These are phyloP conservation scores for Ulvella scutata DNA, from an alignment of 139 green algal species.

Conservation along the genomic window DNA sequence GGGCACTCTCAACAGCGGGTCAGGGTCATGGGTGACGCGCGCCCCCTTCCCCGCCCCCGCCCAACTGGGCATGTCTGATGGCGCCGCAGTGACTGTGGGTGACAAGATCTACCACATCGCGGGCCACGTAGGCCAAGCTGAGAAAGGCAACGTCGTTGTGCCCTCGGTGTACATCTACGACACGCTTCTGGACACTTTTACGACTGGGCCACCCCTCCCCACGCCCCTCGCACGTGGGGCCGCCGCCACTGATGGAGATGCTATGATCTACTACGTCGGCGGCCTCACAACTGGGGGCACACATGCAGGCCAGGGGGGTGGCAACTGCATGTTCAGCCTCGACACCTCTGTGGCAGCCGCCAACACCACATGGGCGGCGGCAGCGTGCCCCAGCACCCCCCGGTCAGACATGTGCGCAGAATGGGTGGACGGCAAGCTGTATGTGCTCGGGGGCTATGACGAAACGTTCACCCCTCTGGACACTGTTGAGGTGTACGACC, in stretches of 20 bases:
- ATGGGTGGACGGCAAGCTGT: constrained; percentile 19
- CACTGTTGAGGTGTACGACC: constrained; percentile 5
- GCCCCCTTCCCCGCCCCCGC: not conserved
- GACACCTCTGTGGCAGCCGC: not conserved
- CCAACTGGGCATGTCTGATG: not conserved
- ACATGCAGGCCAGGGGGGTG: not conserved
- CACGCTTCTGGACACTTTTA: not conserved
- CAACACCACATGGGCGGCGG: not conserved
- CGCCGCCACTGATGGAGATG: not conserved
- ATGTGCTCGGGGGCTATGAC: constrained; percentile 20
- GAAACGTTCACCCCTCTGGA: not conserved
- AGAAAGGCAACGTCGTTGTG: not conserved
- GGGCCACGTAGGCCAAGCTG: not conserved
- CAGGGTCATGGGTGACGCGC: not conserved
- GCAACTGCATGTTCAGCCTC: not conserved
- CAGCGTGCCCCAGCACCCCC: not conserved
- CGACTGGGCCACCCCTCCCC: not conserved
- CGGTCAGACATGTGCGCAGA: not conserved
- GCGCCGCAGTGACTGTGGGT: not conserved
- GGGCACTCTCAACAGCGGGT: not conserved
- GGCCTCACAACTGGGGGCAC: not conserved
- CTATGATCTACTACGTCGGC: not conserved
- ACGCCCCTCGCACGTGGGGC: not conserved
- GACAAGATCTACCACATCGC: not conserved
- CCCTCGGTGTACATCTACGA: not conserved